Base-by-base conservation (phyloP, 2,329 filamentous ascomycete species). In the Aspergillus neotritici region DNA sequence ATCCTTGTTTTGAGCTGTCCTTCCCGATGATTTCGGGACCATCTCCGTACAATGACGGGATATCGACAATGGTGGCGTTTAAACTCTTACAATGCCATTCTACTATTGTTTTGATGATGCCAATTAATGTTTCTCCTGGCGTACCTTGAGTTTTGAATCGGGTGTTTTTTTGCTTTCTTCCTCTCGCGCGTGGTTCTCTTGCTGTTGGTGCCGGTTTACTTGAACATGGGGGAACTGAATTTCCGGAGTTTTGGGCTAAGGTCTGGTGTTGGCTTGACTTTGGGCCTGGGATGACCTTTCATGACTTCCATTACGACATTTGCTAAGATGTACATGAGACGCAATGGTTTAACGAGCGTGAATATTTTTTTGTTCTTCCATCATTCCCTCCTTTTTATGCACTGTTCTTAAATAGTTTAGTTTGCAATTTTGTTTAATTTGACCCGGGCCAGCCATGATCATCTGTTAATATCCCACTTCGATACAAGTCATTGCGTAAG, bases 251-350 rank as follows among this genome's bases (percentile, higher is more conserved):
- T 58, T 52, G 52, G 47, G 49, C 17, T 35, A 31, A 39, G 49
- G 55, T 41, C 46, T 37, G 50, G 55, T 50, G 50, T 57, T 50
- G 43, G 50, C 49, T 53, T 55, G 41, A 49, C 52, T 54, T 57
- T 52, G 52, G 53, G 50, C 54, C 51, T 54, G 40, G 51, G 47
- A 63, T 56, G 59, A 60, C 54, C 51, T 58, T 58, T 58, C 51
- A 66, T 51, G 62, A 66, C 56, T 51, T 64, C 63, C 56, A 65
- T 59, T 60, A 66, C 52, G 55, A 64, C 39, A 54, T 51, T 47
- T 60, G 56, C 50, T 56, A 64, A 58, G 61, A 66, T 64, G 62
- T 65, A 64, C 60, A 66, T 61, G 63, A 64, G 51, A 61, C 60
- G 56, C 53, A 44, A 62, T 58, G 57, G 54, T 55, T 60, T 61